phyloP scores from a whole-genome alignment of 2,329 filamentous ascomycete species.

The Alternaria novae-zelandiae region DNA sequence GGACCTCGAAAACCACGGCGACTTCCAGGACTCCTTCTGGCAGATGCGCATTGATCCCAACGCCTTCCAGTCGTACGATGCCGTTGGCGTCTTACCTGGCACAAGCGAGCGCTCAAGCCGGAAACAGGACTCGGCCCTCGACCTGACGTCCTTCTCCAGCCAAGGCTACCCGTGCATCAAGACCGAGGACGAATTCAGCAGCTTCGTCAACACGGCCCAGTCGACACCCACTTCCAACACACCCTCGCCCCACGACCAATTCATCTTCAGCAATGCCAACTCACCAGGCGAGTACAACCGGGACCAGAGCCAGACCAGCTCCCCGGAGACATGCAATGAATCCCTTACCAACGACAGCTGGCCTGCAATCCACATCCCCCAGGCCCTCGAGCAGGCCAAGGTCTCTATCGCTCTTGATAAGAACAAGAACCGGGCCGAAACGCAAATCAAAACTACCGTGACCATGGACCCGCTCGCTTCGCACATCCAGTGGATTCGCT shows the following conservation, averaged over 20 bases:
- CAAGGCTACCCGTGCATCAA: slow-evolving; percentile 19
- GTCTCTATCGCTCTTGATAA: slow-evolving; percentile 37
- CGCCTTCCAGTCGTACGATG: slow-evolving; percentile 8
- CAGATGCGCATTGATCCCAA: slow-evolving; percentile 14
- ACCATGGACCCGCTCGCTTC: slow-evolving; percentile 76
- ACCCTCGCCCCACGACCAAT: slow-evolving; percentile 35
- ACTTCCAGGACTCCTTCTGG: slow-evolving; percentile 24
- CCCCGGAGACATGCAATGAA: slow-evolving; percentile 36
- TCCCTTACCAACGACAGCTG: slow-evolving; percentile 25
- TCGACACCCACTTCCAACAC: slow-evolving; percentile 36
- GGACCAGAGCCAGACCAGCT: slow-evolving; percentile 40
- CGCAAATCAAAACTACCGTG: slow-evolving; percentile 89
- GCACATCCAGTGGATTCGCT: slow-evolving; percentile 79
- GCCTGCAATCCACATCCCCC: slow-evolving; percentile 38
- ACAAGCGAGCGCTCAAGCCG: slow-evolving; percentile 17
- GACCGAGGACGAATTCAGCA: slow-evolving; percentile 22
- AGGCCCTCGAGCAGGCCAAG: slow-evolving; percentile 26
- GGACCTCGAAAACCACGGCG: slow-evolving; percentile 19
- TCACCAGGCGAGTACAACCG: slow-evolving; percentile 39
- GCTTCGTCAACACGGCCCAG: slow-evolving; percentile 26
- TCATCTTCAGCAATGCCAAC: slow-evolving; percentile 42
- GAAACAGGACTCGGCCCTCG: slow-evolving; percentile 35
- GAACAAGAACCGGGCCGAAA: slow-evolving; percentile 89
- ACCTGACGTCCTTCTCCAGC: slow-evolving; percentile 23
- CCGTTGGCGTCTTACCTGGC: slow-evolving; percentile 6